Evolutionary conservation across 2,329 filamentous ascomycete genomes (phyloP).

Genomic region (Ophioceras dolichostomum): DNA sequence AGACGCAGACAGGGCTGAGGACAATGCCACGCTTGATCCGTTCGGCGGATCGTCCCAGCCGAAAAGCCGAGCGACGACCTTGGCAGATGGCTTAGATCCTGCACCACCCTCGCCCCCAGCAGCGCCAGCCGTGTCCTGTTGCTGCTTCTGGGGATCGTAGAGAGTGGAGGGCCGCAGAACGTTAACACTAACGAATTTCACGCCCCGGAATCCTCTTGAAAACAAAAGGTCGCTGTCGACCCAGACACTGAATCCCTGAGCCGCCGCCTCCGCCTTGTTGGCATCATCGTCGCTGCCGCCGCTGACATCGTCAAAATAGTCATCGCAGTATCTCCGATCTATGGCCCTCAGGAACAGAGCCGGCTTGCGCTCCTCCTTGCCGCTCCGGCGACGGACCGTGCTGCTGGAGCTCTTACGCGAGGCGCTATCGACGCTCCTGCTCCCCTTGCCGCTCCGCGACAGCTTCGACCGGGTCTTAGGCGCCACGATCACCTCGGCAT

Average conservation of each 20-base stretch:
- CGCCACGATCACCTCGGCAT: constrained; percentile 94
- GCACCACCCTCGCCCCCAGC: neutral
- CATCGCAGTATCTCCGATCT: constrained; percentile 53
- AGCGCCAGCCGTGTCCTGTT: constrained; percentile 55
- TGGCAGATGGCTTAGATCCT: no score
- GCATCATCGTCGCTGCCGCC: constrained; percentile 31
- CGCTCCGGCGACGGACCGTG: constrained; percentile 38
- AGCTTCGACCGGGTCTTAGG: constrained; percentile 74
- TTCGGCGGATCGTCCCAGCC: constrained; percentile 83
- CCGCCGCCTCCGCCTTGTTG: neutral
- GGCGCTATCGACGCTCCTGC: constrained; percentile 69
- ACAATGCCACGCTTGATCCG: constrained; percentile 67
- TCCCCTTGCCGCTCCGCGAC: constrained; percentile 54
- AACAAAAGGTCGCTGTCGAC: constrained; percentile 67
- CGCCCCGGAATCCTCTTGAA: constrained; percentile 60
- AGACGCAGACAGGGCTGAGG: constrained; percentile 60
- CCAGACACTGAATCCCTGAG: constrained; percentile 59
- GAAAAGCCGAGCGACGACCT: constrained; percentile 62
- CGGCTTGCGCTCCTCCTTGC: constrained; percentile 53
- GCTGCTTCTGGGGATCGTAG: constrained; percentile 30
- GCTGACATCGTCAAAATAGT: constrained; percentile 80
- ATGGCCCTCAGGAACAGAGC: constrained; percentile 71
- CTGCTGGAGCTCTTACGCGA: constrained; percentile 73
- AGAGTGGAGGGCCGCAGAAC: constrained; percentile 23
- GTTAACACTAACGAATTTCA: constrained; percentile 71